A percentile compares a stretch with the other conserved stretches of the same genome.
phyloP scores from a whole-genome alignment of 805 yeast genomes.

The Helenozyma rhizophorensis region DNA sequence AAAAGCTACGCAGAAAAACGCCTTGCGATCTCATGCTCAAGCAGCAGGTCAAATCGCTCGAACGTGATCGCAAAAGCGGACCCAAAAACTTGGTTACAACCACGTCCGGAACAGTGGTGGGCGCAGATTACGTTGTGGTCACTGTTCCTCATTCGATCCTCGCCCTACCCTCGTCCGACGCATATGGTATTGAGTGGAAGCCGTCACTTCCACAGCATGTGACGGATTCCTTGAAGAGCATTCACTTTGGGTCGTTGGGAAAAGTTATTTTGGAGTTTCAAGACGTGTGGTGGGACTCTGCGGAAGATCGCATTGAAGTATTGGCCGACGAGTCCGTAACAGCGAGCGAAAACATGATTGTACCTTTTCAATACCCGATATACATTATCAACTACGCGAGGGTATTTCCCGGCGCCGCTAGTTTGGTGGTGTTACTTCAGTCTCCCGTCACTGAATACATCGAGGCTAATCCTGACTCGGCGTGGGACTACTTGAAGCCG shows the following conservation, averaged over 20 bases:
- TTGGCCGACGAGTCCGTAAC: slow-evolving; percentile 8
- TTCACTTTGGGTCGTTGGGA: slow-evolving; percentile 67
- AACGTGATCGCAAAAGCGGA: slow-evolving; percentile 19
- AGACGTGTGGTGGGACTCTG: slow-evolving; percentile 52
- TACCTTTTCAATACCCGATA: slow-evolving; percentile 57
- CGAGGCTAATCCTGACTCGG: slow-evolving; percentile 44
- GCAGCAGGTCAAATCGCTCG: slow-evolving; percentile 39
- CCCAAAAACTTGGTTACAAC: slow-evolving; percentile 28
- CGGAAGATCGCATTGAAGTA: slow-evolving; percentile 22
- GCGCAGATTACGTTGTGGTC: slow-evolving; percentile 58
- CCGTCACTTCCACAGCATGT: slow-evolving; percentile 53
- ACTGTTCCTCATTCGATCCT: slow-evolving; percentile 77
- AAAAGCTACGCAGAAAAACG: slow-evolving; percentile 34
- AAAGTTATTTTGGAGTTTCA: slow-evolving; percentile 70
- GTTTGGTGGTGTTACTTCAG: slow-evolving; percentile 64
- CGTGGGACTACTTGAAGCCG: slow-evolving; percentile 60
- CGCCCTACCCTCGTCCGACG: slow-evolving; percentile 30
- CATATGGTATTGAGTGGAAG: slow-evolving; percentile 49
- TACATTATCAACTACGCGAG: slow-evolving; percentile 52
- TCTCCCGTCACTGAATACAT: slow-evolving; percentile 65
- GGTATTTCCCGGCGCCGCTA: slow-evolving; percentile 19
- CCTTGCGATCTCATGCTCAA: slow-evolving; percentile 32
- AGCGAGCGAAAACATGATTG: slow-evolving; percentile 26
- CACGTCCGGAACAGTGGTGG: slow-evolving; percentile 22
- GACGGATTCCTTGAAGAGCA: slow-evolving; percentile 37